Conservation (phyloP, 2,329 filamentous ascomycete genomes). For the Claviceps sp. region DNA sequence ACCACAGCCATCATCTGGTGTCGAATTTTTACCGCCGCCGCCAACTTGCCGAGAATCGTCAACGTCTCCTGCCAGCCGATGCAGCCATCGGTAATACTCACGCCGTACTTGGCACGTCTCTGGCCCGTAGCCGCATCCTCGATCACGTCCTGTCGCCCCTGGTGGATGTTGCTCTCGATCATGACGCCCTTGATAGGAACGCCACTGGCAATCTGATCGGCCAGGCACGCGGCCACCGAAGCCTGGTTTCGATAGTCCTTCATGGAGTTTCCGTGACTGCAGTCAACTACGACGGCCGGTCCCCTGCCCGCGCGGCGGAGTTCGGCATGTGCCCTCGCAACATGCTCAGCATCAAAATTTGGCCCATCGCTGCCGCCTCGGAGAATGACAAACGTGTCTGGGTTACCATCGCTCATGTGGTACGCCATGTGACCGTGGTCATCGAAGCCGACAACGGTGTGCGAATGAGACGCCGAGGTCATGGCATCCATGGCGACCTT, state of each 20-base stretch:
- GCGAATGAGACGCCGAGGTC: conserved; percentile 77
- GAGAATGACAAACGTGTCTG: conserved; percentile 94
- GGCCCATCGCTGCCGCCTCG: conserved; percentile 86
- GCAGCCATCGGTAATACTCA: conserved; percentile 95
- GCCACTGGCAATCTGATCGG: conserved; percentile 72
- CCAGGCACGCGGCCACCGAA: conserved; percentile 71
- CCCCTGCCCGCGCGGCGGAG: conserved; percentile 60
- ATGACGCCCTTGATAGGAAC: conserved; percentile 96
- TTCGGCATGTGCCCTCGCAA: conserved; percentile 69
- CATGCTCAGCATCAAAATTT: conserved; percentile 81
- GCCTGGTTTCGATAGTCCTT: conserved; percentile 98
- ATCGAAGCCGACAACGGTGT: conserved; percentile 95
- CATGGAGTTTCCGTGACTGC: conserved; percentile 88
- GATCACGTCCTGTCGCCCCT: conserved; percentile 86
- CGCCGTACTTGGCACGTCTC: conserved; percentile 60
- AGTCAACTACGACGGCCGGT: conserved; percentile 88
- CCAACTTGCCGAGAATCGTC: conserved; percentile 60
- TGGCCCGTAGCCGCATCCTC: conserved; percentile 65
- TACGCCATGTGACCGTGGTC: conserved; percentile 94
- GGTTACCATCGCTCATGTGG: conserved; percentile 85
- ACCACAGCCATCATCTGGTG: background rate
- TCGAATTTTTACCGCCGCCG: conserved; percentile 48
- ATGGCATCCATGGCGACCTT: conserved; percentile 91
- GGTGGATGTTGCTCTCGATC: conserved; percentile 96
- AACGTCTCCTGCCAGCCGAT: conserved; percentile 91